Percentiles rank a stretch among this genome's conserved stretches.
Conservation (phyloP, 768 basidiomycete species). For the Leccinum variicolor region DNA sequence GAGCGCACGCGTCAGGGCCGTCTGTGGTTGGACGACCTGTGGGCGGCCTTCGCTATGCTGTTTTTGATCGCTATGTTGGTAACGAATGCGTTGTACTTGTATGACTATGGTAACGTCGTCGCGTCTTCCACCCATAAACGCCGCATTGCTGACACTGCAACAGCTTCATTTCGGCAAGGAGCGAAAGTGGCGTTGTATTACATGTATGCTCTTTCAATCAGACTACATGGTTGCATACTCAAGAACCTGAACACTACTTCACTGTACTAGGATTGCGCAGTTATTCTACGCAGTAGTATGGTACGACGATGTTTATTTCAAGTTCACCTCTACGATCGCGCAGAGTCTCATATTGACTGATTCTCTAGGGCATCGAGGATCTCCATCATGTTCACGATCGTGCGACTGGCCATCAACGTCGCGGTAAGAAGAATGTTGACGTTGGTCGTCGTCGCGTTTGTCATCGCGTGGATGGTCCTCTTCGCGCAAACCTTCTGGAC, state of each 20-base stretch:
- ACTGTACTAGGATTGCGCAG: not conserved
- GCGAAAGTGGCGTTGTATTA: not conserved
- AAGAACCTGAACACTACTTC: not conserved
- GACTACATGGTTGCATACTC: not conserved
- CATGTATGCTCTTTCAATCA: not conserved
- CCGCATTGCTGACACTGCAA: not conserved
- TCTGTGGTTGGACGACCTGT: constrained; percentile 1
- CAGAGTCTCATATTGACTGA: not conserved
- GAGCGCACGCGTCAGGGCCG: constrained; percentile 1
- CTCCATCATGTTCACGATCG: constrained; percentile 5
- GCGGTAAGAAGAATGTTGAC: not conserved
- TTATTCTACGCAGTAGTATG: constrained; percentile 6
- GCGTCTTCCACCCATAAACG: not conserved
- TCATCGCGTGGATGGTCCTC: constrained; percentile 1
- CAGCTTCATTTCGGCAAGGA: not conserved
- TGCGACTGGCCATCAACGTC: not conserved
- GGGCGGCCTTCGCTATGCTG: not conserved
- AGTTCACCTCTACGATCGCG: not conserved
- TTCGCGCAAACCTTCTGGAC: constrained; percentile 4
- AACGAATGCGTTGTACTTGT: not conserved
- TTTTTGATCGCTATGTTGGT: not conserved
- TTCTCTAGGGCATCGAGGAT: not conserved
- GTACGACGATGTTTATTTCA: not conserved
- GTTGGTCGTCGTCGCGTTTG: not conserved
- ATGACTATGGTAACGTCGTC: not conserved